These are phyloP conservation scores for Colletotrichum coccodes DNA, from an alignment of 2,329 filamentous ascomycete species.

Conservation along the genomic window DNA sequence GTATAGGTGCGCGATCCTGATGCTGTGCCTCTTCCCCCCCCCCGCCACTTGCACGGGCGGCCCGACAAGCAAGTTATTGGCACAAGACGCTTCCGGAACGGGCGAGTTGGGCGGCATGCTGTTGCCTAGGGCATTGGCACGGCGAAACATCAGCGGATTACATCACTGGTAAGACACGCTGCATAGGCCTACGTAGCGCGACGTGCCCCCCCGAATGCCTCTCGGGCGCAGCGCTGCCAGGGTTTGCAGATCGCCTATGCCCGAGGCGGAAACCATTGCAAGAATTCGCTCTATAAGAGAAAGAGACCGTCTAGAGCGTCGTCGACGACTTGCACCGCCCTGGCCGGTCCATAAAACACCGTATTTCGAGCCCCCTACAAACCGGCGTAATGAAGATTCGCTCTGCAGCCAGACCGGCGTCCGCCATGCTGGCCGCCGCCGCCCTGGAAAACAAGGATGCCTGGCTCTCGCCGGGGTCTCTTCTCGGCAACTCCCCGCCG, in stretches of 20 bases:
- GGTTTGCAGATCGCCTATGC: not conserved
- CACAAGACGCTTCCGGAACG: not conserved
- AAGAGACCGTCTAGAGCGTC: not conserved
- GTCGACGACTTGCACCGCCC: rapidly evolving
- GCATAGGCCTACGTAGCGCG: not conserved
- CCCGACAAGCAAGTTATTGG: not conserved
- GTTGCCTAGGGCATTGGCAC: not conserved
- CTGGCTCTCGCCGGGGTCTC: not conserved
- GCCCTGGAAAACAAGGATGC: not conserved
- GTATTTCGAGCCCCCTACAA: not conserved
- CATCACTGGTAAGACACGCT: conserved; percentile 1
- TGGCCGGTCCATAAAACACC: too few relatives aligned
- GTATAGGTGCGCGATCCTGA: too few relatives aligned
- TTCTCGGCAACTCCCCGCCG: not conserved
- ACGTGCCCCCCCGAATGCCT: not conserved
- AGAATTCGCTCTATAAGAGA: not conserved
- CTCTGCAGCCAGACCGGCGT: not conserved
- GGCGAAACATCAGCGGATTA: not conserved
- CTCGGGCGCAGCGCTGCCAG: not conserved
- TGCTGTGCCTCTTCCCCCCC: too few relatives aligned
- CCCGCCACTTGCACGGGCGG: too few relatives aligned
- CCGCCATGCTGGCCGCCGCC: not conserved
- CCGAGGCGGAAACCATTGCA: not conserved
- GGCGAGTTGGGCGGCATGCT: not conserved
- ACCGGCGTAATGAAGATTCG: not conserved